Conservation (phyloP, 2,329 filamentous ascomycete genomes). For the Rosellinia necatrix region DNA sequence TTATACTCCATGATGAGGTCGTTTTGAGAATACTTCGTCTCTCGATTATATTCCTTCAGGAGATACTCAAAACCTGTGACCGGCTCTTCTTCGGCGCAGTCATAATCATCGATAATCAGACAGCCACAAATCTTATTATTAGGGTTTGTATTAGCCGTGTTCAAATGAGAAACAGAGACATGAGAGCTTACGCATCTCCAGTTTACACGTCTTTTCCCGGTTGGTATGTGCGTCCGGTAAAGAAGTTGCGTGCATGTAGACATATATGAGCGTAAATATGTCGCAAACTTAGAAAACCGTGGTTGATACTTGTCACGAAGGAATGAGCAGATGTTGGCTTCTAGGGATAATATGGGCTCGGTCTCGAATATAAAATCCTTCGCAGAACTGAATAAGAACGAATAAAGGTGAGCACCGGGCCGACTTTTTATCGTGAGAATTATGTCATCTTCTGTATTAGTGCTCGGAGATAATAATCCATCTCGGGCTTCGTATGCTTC, state of each 20-base stretch:
- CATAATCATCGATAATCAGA: slow-evolving; percentile 12
- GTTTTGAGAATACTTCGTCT: not conserved
- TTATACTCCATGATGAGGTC: slow-evolving; percentile 9
- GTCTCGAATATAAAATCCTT: slow-evolving; percentile 10
- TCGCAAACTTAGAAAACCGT: not conserved
- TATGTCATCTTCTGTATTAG: not conserved
- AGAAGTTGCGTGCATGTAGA: not conserved
- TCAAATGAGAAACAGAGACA: not conserved
- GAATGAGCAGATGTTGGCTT: not conserved
- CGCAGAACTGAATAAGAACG: not conserved
- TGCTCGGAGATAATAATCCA: not conserved
- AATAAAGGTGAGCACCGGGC: not conserved
- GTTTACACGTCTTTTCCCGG: not conserved
- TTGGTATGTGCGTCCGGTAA: not conserved
- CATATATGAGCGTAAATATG: not conserved
- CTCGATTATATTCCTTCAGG: slow-evolving; percentile 10
- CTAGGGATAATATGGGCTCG: slow-evolving; percentile 2
- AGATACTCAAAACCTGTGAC: not conserved
- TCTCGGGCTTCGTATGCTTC: not conserved
- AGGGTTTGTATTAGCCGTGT: not conserved
- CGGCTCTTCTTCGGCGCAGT: not conserved
- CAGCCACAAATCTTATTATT: slow-evolving; percentile 2
- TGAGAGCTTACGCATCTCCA: slow-evolving; percentile 15
- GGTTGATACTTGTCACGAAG: slow-evolving; percentile 1
- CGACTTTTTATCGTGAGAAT: not conserved